Evolutionary conservation across 306 rosid genomes (phyloP).

Genomic region (Cyclanthera cordifolia): DNA sequence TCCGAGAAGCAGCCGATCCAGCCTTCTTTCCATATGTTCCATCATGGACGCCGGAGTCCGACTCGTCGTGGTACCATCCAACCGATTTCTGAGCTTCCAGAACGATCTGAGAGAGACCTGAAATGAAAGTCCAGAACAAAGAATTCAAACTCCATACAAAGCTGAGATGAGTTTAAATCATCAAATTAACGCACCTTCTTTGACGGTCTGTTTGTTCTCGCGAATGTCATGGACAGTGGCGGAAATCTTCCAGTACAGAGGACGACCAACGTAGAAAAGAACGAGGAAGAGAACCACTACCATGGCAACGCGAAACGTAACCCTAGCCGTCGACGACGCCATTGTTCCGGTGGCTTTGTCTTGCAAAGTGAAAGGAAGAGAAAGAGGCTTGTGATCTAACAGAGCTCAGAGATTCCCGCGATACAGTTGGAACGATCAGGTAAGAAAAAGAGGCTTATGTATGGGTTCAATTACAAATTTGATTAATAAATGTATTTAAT

Average conservation of each 20-base stretch:
- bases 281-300: slow-evolving; percentile 26
- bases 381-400: no score
- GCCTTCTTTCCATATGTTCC: slow-evolving; percentile 19
- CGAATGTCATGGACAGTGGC: slow-evolving; percentile 76
- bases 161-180: background rate
- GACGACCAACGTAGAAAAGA: slow-evolving; percentile 68
- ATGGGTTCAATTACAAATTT: no score
- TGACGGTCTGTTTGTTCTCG: slow-evolving; percentile 62
- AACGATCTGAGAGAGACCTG: slow-evolving; percentile 79
- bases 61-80: slow-evolving; percentile 60
- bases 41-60: slow-evolving; percentile 28
- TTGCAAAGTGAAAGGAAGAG: background rate
- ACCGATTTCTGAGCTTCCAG: slow-evolving; percentile 72
- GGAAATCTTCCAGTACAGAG: slow-evolving; percentile 77
- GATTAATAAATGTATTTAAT: no score
- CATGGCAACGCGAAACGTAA: slow-evolving; percentile 36
- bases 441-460: no score
- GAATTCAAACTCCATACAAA: background rate
- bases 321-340: slow-evolving; percentile 45
- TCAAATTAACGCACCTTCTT: slow-evolving; percentile 35
- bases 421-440: no score
- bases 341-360: slow-evolving; percentile 19
- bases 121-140: background rate
- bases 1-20: slow-evolving; percentile 23
- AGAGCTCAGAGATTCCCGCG: no score